Percentiles rank a stretch among this genome's conserved stretches.
Evolutionary conservation across 176 grass and related monocot species (phyloP).

Genomic region (Pharus latifolius): DNA sequence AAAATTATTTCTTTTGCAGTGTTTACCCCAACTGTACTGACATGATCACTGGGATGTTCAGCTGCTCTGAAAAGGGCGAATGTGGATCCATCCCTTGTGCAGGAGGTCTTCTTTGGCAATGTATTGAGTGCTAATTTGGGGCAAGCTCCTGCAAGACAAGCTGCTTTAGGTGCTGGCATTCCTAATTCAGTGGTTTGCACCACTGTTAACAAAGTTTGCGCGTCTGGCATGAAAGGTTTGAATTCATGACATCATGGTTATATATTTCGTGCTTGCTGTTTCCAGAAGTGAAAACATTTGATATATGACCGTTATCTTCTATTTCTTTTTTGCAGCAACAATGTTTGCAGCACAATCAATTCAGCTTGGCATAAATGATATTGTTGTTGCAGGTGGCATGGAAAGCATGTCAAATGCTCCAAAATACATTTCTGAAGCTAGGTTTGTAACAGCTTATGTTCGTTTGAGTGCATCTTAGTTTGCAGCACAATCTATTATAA

Average conservation of each 20-base stretch:
- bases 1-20: background rate
- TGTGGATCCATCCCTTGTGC: constrained; percentile 68
- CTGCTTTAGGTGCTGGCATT: constrained; percentile 80
- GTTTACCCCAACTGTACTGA: background rate
- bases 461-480: background rate
- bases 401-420: constrained; percentile 99
- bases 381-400: constrained; percentile 92
- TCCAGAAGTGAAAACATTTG: background rate
- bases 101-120: constrained; percentile 89
- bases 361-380: constrained; percentile 78
- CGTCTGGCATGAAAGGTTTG: constrained; percentile 91
- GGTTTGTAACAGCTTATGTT: constrained; percentile 35
- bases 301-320: background rate
- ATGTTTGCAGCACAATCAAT: constrained; percentile 87
- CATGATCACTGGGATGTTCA: background rate
- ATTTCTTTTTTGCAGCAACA: constrained; percentile 37
- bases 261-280: background rate
- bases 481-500: background rate
- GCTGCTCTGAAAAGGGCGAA: constrained; percentile 70
- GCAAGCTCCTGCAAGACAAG: constrained; percentile 83
- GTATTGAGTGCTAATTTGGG: constrained; percentile 96
- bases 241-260: background rate
- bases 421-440: constrained; percentile 85
- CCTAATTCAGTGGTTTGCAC: constrained; percentile 82
- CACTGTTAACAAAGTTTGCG: constrained; percentile 86